These are phyloP conservation scores for Aphanocladium album DNA, from an alignment of 2,329 filamentous ascomycete genomes.

Conservation along the genomic window DNA sequence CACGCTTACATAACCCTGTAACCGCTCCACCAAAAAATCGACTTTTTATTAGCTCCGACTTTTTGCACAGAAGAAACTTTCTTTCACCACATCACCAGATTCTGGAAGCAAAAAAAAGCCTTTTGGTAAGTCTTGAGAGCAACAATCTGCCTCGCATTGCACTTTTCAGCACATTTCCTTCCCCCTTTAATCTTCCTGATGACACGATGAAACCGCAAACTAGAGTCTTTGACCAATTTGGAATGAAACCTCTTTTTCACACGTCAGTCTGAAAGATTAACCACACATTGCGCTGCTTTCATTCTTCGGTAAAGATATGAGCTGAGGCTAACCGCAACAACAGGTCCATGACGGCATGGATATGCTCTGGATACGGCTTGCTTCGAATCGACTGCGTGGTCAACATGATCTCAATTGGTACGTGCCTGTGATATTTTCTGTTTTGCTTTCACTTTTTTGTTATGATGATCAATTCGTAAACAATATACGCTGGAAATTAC, in stretches of 20 bases:
- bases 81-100: conserved; percentile 14
- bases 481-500: conserved; percentile 88
- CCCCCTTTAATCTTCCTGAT: conserved; percentile 51
- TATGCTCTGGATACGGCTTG: background rate
- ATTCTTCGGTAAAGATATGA: background rate
- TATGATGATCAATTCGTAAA: conserved; percentile 62
- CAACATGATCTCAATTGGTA: conserved; percentile 24
- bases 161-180: conserved; percentile 13
- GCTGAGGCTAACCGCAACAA: conserved; percentile 6
- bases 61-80: conserved; percentile 23
- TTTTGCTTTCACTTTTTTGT: conserved; percentile 14
- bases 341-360: background rate
- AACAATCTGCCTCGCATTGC: background rate
- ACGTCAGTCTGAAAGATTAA: conserved; percentile 80
- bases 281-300: conserved; percentile 3
- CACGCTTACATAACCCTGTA: conserved; percentile 19
- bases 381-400: background rate
- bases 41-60: conserved; percentile 21
- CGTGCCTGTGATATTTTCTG: conserved; percentile 17
- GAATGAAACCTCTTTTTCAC: conserved; percentile 80
- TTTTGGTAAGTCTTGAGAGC: conserved; percentile 22
- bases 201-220: conserved; percentile 83
- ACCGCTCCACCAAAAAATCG: conserved; percentile 11
- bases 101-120: conserved; percentile 17
- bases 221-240: conserved; percentile 92